Base-by-base conservation (phyloP, 768 basidiomycete genomes). In the Boletus insuetus region DNA sequence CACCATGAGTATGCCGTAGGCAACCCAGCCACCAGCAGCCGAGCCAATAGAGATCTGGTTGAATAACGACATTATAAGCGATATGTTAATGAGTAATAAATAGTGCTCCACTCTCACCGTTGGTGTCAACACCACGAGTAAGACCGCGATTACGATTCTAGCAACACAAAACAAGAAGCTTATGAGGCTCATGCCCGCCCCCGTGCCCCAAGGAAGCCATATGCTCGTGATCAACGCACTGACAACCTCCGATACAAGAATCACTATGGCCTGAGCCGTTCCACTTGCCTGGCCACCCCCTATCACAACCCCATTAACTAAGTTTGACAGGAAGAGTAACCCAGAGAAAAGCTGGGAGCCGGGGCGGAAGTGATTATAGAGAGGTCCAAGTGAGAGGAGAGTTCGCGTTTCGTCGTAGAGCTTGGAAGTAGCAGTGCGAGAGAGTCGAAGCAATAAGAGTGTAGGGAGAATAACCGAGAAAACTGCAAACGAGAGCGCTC, bases 171-270 rank as follows among this genome's bases (percentile, higher is more conserved):
- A 88, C 64, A 97, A 75, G 77, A 98, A 98, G 69, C 91, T 94
- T 55, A 96, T 87, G 35, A 94, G 78, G 14, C 95, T 96, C 97
- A 98, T 98, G 58, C 93, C 91, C 2, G 96, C 94, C 2, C 96
- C 94, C 50, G 89, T 89, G 31, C 92, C 93, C 96, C 96, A 99
- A 17, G 95, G 95, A 55, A 97, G 80, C 93, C 93, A 97, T 32
- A 96, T 77, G 58, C 91, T 94, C 32, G 95, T 97, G 26, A 91
- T 83, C 54, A 98, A 75, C 6, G 94, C 91, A 42, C 89, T 86
- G 20, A 79, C 79, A 16, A 99, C 88, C 69, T 99, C 97, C 19
- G 93, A 82, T 31, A 97, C 80, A 26, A 98, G 79, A 59, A 99
- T 85, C 51, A 98, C 79, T 60, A 96, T 85, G 4, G 94, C 89